Conservation (phyloP, 139 green algal species). For the Picochlorum sp. region DNA sequence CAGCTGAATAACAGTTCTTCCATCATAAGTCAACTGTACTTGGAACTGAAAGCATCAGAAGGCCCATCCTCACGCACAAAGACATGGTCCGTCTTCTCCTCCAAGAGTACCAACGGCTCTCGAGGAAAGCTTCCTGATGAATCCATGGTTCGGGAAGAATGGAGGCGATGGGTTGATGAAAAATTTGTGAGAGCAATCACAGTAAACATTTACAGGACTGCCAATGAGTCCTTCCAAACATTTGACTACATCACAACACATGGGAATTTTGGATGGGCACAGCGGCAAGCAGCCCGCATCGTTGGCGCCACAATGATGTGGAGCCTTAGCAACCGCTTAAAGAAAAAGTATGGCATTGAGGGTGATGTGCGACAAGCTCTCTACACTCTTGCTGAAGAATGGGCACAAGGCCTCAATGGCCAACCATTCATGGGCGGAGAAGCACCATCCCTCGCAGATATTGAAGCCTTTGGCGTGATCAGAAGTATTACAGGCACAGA, state of each 20-base stretch:
- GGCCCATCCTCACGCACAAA: no score
- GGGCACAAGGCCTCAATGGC: conserved; percentile 30
- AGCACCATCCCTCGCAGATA: conserved; percentile 79
- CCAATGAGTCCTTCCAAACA: conserved; percentile 64
- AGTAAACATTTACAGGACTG: conserved; percentile 95
- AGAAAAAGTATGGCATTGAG: conserved; percentile 83
- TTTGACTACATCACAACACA: conserved; percentile 82
- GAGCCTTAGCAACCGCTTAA: conserved; percentile 37
- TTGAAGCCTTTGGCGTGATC: conserved; percentile 87
- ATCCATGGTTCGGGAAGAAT: conserved; percentile 48
- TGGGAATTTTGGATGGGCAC: conserved; percentile 57
- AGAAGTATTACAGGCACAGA: conserved; percentile 63
- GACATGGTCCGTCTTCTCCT: no score
- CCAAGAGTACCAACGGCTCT: neutral
- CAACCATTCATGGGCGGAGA: conserved; percentile 48
- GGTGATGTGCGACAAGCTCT: conserved; percentile 68
- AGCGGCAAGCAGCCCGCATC: conserved; percentile 43
- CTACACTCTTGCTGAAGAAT: conserved; percentile 54
- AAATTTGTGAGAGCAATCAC: conserved; percentile 81
- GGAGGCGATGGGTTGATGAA: conserved; percentile 88
- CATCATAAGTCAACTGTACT: conserved; percentile 68
- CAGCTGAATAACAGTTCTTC: conserved; percentile 72
- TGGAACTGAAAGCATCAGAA: conserved; percentile 40
- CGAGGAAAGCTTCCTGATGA: neutral
- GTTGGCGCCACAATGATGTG: conserved; percentile 76